Evolutionary conservation across 352 stramenopile species (phyloP).

Genomic region (Phytophthora litchii): DNA sequence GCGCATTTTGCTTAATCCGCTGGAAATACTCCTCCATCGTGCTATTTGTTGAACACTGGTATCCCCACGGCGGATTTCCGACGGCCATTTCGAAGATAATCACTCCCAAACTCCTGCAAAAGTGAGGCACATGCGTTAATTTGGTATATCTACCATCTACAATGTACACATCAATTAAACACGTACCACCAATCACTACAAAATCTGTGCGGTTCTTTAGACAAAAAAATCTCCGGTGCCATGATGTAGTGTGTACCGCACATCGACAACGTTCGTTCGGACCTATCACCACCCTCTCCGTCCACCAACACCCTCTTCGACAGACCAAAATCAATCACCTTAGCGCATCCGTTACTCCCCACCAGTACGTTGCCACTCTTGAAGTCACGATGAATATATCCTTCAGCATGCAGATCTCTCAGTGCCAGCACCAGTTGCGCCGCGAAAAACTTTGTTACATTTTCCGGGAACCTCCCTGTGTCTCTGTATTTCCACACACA

Average conservation of each 20-base stretch:
- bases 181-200: slow-evolving; percentile 75
- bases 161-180: slow-evolving; percentile 5
- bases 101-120: slow-evolving; percentile 67
- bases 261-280: slow-evolving; percentile 43
- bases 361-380: slow-evolving; percentile 84
- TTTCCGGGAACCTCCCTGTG: slow-evolving; percentile 52
- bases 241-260: slow-evolving; percentile 83
- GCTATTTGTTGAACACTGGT: slow-evolving; percentile 40
- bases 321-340: slow-evolving; percentile 84
- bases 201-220: slow-evolving; percentile 36
- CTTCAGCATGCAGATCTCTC: slow-evolving; percentile 46
- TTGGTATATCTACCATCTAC: neutral
- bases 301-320: slow-evolving; percentile 32
- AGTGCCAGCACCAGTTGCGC: slow-evolving; percentile 76
- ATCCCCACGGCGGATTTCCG: slow-evolving; percentile 71
- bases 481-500: slow-evolving; percentile 68
- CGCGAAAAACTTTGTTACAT: slow-evolving; percentile 60
- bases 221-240: slow-evolving; percentile 68
- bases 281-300: neutral
- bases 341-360: slow-evolving; percentile 39
- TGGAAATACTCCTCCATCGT: slow-evolving; percentile 43
- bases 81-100: slow-evolving; percentile 78
- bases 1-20: slow-evolving; percentile 28
- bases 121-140: neutral
- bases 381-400: slow-evolving; percentile 79